Evolutionary conservation across 2,329 filamentous ascomycete species (phyloP).

Genomic region (Aspergillus udagawae): DNA sequence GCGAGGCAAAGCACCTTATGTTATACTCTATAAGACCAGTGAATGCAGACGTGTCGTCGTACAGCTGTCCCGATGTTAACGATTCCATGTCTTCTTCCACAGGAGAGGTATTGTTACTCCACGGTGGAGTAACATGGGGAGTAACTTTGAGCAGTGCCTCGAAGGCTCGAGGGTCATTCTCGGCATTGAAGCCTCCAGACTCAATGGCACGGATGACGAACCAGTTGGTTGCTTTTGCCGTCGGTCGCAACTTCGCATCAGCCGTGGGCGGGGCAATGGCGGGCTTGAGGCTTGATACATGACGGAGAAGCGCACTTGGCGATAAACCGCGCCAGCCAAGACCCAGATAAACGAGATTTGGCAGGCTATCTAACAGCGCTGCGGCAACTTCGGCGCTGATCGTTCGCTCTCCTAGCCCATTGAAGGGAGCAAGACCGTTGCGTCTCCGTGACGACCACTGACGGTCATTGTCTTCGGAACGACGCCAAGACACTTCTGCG

Average conservation of each 20-base stretch:
- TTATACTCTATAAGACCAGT: slow-evolving; percentile 31
- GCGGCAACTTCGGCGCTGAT: slow-evolving; percentile 57
- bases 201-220: slow-evolving; percentile 50
- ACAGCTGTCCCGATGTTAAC: slow-evolving; percentile 25
- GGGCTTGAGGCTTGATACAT: slow-evolving; percentile 19
- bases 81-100: slow-evolving; percentile 17
- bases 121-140: slow-evolving; percentile 28
- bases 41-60: slow-evolving; percentile 32
- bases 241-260: slow-evolving; percentile 24
- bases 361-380: slow-evolving; percentile 51
- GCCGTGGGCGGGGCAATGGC: slow-evolving; percentile 5
- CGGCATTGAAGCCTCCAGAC: slow-evolving; percentile 43
- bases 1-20: slow-evolving; percentile 22
- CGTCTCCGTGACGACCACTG: slow-evolving; percentile 12
- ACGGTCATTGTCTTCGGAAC: slow-evolving; percentile 18
- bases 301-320: slow-evolving; percentile 25
- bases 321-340: slow-evolving; percentile 29
- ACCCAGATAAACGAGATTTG: slow-evolving; percentile 44
- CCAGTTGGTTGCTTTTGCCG: slow-evolving; percentile 31
- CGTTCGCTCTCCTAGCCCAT: slow-evolving; percentile 43
- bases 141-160: slow-evolving; percentile 36
- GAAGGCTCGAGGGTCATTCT: slow-evolving; percentile 43
- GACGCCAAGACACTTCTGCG: slow-evolving; percentile 33
- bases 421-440: slow-evolving; percentile 25
- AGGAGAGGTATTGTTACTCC: slow-evolving; percentile 21